These are phyloP conservation scores for Monosporascus sp. DNA, from an alignment of 2,329 filamentous ascomycete species.

Conservation along the genomic window DNA sequence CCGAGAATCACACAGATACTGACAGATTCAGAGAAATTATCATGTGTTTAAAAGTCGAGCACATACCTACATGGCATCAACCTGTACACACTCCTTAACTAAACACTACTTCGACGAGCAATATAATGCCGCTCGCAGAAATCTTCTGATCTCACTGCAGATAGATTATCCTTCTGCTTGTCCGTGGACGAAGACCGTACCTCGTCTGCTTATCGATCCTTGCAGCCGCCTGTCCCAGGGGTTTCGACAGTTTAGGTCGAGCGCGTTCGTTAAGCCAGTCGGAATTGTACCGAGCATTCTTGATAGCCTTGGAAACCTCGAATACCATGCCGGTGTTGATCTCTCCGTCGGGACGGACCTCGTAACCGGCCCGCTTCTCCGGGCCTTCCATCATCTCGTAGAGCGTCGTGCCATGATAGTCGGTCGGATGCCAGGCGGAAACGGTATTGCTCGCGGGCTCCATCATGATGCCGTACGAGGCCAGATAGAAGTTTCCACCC, in stretches of 20 bases:
- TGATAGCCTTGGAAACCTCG: slow-evolving; percentile 9
- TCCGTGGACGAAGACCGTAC: slow-evolving; percentile 5
- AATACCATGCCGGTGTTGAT: slow-evolving; percentile 13
- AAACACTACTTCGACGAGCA: too few relatives aligned
- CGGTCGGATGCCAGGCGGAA: slow-evolving; percentile 10
- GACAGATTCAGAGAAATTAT: too few relatives aligned
- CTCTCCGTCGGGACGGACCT: slow-evolving; percentile 9
- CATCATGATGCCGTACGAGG: slow-evolving; percentile 18
- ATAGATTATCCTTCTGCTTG: not conserved
- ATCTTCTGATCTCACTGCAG: too few relatives aligned
- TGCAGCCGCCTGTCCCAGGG: not conserved
- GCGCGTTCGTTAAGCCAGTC: slow-evolving; percentile 2
- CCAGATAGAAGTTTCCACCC: slow-evolving; percentile 15
- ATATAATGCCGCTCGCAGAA: too few relatives aligned
- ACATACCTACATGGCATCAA: too few relatives aligned
- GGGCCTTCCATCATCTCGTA: slow-evolving; percentile 14
- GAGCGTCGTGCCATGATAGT: slow-evolving; percentile 16
- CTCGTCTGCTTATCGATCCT: slow-evolving; percentile 1
- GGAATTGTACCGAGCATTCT: slow-evolving; percentile 5
- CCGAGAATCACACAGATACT: too few relatives aligned
- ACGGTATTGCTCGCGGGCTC: slow-evolving; percentile 14
- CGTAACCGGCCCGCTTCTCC: slow-evolving; percentile 6
- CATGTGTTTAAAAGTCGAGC: too few relatives aligned
- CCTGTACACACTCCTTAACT: too few relatives aligned
- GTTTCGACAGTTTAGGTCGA: not conserved